phyloP scores from a whole-genome alignment of 371 early-diverging fungal species.

The Apophysomyces elegans region DNA sequence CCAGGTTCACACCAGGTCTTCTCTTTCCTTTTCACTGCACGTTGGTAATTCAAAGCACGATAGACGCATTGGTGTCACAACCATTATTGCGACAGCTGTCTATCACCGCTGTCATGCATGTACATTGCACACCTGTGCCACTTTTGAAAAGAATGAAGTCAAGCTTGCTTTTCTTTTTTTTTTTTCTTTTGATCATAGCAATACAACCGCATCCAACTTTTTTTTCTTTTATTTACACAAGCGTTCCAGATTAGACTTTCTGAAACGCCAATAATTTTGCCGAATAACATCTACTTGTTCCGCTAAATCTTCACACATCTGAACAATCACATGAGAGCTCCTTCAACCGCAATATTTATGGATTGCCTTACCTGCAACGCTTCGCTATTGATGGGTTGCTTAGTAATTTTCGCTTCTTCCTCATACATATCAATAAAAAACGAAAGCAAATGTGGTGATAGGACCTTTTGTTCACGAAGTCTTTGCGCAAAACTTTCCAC shows the following conservation, averaged over 20 bases:
- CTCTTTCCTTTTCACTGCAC: no score
- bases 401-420: constrained; percentile 45
- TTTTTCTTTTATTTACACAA: constrained; percentile 16
- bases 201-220: not conserved
- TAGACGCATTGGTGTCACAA: no score
- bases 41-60: no score
- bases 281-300: constrained; percentile 69
- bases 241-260: constrained; percentile 47
- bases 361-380: constrained; percentile 42
- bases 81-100: no score
- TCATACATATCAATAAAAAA: constrained; percentile 73
- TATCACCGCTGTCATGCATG: no score
- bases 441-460: constrained; percentile 67
- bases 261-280: constrained; percentile 77
- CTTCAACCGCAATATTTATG: not conserved
- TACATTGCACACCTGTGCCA: no score
- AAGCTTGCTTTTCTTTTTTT: no score
- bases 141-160: no score
- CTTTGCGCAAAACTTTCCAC: constrained; percentile 54
- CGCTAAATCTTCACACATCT: constrained; percentile 64
- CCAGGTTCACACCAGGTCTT: no score
- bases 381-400: constrained; percentile 34
- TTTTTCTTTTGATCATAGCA: not conserved
- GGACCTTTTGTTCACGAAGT: constrained; percentile 34
- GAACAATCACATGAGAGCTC: not conserved